phyloP scores from a whole-genome alignment of 805 yeast species.

The Torulaspora microellipsoides region DNA sequence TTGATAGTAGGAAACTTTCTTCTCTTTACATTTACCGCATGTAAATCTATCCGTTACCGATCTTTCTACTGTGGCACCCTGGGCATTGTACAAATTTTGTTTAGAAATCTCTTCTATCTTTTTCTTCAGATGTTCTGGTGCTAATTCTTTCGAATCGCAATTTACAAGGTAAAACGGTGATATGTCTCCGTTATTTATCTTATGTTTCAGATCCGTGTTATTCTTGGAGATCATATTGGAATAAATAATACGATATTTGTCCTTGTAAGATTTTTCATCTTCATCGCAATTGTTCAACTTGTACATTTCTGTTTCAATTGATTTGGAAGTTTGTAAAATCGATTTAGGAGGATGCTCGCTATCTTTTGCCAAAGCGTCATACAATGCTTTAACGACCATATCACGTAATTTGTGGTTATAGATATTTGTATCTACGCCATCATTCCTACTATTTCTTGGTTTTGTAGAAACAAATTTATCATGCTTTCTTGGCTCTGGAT shows the following conservation, averaged over 20 bases:
- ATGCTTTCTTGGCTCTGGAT: constrained; percentile 24
- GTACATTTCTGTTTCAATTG: constrained; percentile 70
- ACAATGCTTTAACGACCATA: constrained; percentile 75
- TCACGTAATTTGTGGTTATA: constrained; percentile 80
- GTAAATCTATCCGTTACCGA: constrained; percentile 95
- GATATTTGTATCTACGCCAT: constrained; percentile 65
- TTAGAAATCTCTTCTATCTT: constrained; percentile 82
- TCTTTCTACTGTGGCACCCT: constrained; percentile 93
- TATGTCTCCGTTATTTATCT: constrained; percentile 64
- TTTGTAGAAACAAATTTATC: constrained; percentile 44
- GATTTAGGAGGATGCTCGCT: constrained; percentile 57
- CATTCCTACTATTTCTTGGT: constrained; percentile 76
- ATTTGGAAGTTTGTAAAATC: constrained; percentile 59
- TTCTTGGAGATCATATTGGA: constrained; percentile 85
- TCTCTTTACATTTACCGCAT: constrained; percentile 96
- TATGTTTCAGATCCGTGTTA: constrained; percentile 76
- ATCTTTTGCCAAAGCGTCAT: constrained; percentile 85
- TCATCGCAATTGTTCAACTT: constrained; percentile 53
- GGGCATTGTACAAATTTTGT: constrained; percentile 91
- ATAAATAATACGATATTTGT: constrained; percentile 78
- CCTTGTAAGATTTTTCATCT: constrained; percentile 55
- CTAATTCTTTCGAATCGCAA: constrained; percentile 93
- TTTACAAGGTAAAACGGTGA: constrained; percentile 59
- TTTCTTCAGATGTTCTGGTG: constrained; percentile 83
- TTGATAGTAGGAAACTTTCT: constrained; percentile 94